Percentiles rank a stretch among this genome's conserved stretches.
Conservation (phyloP, 2,329 filamentous ascomycete species). For the Stemphylium lycopersici region DNA sequence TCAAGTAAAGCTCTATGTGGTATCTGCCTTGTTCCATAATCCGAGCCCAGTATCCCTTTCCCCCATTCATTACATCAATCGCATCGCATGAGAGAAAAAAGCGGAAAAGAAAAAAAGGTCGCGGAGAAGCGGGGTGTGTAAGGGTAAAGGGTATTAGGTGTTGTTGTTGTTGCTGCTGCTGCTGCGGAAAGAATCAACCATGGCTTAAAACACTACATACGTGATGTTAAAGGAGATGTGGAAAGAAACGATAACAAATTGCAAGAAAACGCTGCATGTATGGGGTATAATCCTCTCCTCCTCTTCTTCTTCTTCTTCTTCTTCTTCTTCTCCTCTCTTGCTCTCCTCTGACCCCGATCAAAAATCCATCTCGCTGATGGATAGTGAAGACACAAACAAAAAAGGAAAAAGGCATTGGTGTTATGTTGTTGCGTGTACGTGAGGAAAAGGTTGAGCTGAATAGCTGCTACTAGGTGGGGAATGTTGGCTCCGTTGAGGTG, state of each 20-base stretch:
- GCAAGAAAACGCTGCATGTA: slow-evolving; percentile 17
- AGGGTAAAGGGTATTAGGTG: slow-evolving; percentile 10
- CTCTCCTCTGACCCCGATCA: background rate
- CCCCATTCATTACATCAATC: slow-evolving; percentile 15
- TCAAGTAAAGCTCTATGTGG: slow-evolving; percentile 10
- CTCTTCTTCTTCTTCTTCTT: background rate
- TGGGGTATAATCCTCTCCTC: slow-evolving; percentile 15
- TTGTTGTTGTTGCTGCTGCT: slow-evolving; percentile 3
- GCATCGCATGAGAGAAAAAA: slow-evolving; percentile 6
- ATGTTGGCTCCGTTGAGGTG: slow-evolving; percentile 40
- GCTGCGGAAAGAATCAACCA: background rate
- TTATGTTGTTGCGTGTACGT: slow-evolving; percentile 17
- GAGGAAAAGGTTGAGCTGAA: slow-evolving; percentile 20
- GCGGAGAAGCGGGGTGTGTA: background rate
- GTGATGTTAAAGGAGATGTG: background rate
- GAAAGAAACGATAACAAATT: background rate
- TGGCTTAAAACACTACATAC: slow-evolving; percentile 7
- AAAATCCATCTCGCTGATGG: background rate
- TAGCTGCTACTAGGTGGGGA: slow-evolving; percentile 16
- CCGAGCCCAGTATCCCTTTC: slow-evolving; percentile 1
- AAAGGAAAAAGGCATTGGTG: background rate
- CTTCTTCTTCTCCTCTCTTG: background rate
- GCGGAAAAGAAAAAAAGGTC: background rate
- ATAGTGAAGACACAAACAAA: background rate
- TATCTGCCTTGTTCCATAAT: slow-evolving; percentile 3